phyloP scores from a whole-genome alignment of 208 protist genomes.

The Trypanosoma brucei region DNA sequence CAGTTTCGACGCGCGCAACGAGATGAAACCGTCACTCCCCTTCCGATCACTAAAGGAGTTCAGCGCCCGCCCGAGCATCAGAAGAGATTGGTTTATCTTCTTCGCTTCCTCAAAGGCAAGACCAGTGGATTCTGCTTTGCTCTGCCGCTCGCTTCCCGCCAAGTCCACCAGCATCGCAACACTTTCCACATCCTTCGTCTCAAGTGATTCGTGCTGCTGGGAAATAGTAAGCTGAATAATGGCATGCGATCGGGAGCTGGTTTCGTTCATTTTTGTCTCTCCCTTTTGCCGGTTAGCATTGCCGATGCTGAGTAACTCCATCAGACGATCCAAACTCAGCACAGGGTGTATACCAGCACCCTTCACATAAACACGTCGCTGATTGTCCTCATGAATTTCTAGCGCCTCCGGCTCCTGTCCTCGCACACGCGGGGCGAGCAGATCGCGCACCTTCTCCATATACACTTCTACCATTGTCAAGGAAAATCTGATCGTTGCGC shows the following conservation, averaged over 20 bases:
- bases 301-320: constrained; percentile 50
- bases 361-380: constrained; percentile 47
- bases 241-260: constrained; percentile 94
- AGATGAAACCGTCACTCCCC: constrained; percentile 55
- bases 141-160: constrained; percentile 68
- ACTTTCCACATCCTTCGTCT: constrained; percentile 35
- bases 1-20: constrained; percentile 86
- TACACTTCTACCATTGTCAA: constrained; percentile 61
- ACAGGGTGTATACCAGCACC: constrained; percentile 70
- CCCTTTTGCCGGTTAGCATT: constrained; percentile 48
- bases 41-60: constrained; percentile 81
- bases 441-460: constrained; percentile 47
- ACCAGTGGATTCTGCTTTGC: constrained; percentile 73
- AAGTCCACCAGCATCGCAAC: constrained; percentile 75
- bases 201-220: constrained; percentile 58
- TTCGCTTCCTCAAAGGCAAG: constrained; percentile 84
- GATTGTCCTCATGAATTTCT: constrained; percentile 57
- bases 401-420: constrained; percentile 74
- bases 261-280: constrained; percentile 69
- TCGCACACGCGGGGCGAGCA: constrained; percentile 40
- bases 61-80: constrained; percentile 83
- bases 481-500: constrained; percentile 22
- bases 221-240: constrained; percentile 91
- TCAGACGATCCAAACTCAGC: constrained; percentile 52
- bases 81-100: constrained; percentile 86